Percentiles rank a stretch among this genome's conserved stretches.
Conservation (phyloP, 179 eudicot genomes). For the Actinidia chinensis region DNA sequence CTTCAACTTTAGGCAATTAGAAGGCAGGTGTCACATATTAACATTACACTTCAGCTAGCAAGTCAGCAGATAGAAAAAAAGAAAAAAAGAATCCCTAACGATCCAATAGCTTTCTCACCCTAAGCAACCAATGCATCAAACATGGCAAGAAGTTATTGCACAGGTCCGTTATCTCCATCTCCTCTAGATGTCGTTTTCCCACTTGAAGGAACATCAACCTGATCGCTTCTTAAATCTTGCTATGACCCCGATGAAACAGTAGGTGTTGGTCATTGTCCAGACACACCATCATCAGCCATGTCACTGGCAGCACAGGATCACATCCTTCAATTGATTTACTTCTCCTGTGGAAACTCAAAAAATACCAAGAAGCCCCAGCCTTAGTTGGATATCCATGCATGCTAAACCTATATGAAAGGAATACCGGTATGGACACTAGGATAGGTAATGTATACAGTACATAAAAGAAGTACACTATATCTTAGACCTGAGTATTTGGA, state of each 20-base stretch:
- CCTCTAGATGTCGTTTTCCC: slow-evolving; percentile 31
- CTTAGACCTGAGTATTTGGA: slow-evolving; percentile 42
- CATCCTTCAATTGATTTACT: slow-evolving; percentile 30
- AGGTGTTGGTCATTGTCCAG: slow-evolving; percentile 70
- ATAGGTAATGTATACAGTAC: background rate
- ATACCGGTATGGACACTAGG: background rate
- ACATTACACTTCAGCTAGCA: slow-evolving; percentile 94
- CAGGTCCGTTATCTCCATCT: slow-evolving; percentile 62
- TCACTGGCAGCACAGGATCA: slow-evolving; percentile 35
- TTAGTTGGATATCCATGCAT: slow-evolving; percentile 4
- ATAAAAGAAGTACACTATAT: slow-evolving; percentile 13
- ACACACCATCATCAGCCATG: slow-evolving; percentile 49
- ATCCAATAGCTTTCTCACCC: slow-evolving; percentile 76
- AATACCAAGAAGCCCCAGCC: slow-evolving; percentile 2
- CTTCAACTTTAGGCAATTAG: slow-evolving; percentile 49
- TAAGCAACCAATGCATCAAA: slow-evolving; percentile 82
- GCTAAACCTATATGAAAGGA: background rate
- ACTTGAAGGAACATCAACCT: slow-evolving; percentile 32
- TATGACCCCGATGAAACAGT: slow-evolving; percentile 35
- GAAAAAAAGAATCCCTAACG: slow-evolving; percentile 75
- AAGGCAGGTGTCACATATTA: slow-evolving; percentile 75
- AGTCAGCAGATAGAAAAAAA: too few species aligned
- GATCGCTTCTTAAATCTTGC: slow-evolving; percentile 29
- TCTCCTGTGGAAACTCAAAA: slow-evolving; percentile 53
- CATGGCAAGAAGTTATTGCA: slow-evolving; percentile 80